These are phyloP conservation scores for Colletotrichum sp. DNA, from an alignment of 2,329 filamentous ascomycete species.

Conservation along the genomic window DNA sequence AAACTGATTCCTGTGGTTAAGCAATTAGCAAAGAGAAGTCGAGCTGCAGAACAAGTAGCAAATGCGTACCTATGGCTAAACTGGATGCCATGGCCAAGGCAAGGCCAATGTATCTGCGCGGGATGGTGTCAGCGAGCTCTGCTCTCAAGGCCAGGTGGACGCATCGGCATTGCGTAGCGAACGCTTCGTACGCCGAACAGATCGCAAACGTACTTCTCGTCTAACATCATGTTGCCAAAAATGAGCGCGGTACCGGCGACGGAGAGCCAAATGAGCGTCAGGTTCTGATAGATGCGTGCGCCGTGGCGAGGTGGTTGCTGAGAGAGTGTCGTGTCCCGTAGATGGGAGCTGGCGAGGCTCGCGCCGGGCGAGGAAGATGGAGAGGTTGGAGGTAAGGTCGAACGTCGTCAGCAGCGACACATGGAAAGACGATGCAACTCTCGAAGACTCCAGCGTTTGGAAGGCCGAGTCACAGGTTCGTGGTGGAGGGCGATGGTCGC, in stretches of 20 bases:
- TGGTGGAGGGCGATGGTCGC: neutral
- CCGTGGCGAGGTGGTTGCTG: conserved; percentile 1
- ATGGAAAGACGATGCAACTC: conserved; percentile 1
- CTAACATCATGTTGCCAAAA: conserved; percentile 23
- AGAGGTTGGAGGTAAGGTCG: neutral
- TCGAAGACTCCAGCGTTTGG: neutral
- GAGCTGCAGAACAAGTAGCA: neutral
- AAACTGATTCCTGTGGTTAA: conserved; percentile 80
- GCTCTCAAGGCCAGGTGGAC: neutral
- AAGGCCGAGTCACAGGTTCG: neutral
- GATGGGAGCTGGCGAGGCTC: conserved; percentile 22
- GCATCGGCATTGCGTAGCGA: neutral
- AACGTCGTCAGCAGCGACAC: conserved; percentile 20
- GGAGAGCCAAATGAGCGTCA: conserved; percentile 13
- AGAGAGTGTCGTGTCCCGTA: conserved; percentile 13
- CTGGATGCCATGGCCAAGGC: conserved; percentile 77
- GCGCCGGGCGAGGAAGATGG: conserved; percentile 26
- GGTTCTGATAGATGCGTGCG: neutral
- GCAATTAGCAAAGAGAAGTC: conserved; percentile 24
- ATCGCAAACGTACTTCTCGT: conserved; percentile 25
- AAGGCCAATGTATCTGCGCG: conserved; percentile 74
- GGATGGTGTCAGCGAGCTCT: conserved; percentile 32
- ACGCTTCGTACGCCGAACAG: neutral
- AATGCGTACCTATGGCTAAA: conserved; percentile 70
- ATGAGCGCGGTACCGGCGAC: conserved; percentile 6